These are phyloP conservation scores for Colletotrichum sp. DNA, from an alignment of 2,329 filamentous ascomycete genomes.

Conservation along the genomic window DNA sequence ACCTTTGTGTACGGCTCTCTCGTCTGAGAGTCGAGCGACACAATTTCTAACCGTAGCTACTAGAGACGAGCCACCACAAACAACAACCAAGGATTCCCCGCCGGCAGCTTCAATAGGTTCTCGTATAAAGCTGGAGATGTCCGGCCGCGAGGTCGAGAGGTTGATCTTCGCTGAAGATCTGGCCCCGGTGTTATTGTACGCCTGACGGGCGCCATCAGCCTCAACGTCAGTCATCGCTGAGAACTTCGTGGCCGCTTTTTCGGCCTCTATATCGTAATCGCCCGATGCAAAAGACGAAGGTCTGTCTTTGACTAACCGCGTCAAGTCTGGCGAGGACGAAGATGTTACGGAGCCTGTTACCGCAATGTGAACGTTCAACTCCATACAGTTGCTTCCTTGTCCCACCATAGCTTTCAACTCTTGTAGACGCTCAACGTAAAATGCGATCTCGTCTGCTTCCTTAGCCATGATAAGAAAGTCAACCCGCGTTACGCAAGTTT, in stretches of 20 bases:
- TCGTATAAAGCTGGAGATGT: conserved; percentile 57
- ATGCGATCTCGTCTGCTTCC: conserved; percentile 58
- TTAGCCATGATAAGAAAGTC: conserved; percentile 59
- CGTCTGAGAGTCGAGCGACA: conserved; percentile 62
- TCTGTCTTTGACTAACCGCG: not conserved
- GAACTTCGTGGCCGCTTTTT: not conserved
- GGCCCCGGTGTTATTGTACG: not conserved
- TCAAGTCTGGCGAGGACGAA: not conserved
- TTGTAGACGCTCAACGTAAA: conserved; percentile 57
- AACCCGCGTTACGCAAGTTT: conserved; percentile 56
- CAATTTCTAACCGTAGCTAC: conserved; percentile 59
- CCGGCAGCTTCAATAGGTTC: conserved; percentile 60
- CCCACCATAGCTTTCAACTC: conserved; percentile 47
- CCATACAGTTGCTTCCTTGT: conserved; percentile 52
- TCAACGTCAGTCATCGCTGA: not conserved
- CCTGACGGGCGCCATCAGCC: conserved; percentile 29
- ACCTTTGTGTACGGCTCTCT: conserved; percentile 68
- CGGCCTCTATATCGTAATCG: not conserved
- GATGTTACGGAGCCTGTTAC: conserved; percentile 25
- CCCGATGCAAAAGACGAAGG: not conserved
- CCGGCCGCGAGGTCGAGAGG: conserved; percentile 34
- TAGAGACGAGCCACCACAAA: conserved; percentile 64
- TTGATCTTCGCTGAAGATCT: not conserved
- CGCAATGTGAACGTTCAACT: conserved; percentile 61
- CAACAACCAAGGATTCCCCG: conserved; percentile 66